Evolutionary conservation across 2,329 filamentous ascomycete species (phyloP), one percentile per base, ranked within the genome.

Genomic region (Teratosphaeria viscida): DNA sequence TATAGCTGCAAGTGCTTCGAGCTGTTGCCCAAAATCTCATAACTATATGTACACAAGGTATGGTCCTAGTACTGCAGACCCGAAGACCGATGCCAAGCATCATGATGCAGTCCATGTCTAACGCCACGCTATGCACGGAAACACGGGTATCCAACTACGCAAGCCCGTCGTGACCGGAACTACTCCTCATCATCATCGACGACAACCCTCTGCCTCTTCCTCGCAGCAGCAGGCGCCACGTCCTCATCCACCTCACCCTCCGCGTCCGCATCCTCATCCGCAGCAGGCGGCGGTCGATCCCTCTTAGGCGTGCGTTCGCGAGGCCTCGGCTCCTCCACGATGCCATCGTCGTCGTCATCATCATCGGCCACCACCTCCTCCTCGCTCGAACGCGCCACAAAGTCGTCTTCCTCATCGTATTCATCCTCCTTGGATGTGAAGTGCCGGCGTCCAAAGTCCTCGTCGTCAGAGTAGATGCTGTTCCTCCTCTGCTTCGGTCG

Each of bases 371-470:
- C 83, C 52, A 74, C 72, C 59, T 73, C 73, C 52, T 91, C 89
- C 60, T 90, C 87, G 64, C 90, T 88, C 67, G 86, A 90, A 3
- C 79, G 80, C 3, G 87, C 89, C 59, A 92, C 82, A 70, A 92
- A 92, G 60, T 87, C 89, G 68, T 92, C 89, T 37, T 87, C 87
- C 70, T 87, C 81, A 63, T 92, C 88, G 70, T 92, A 92, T 66
- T 90, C 87, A 64, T 92, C 87, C 61, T 86, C 81, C 57, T 83
- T 82, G 35, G 81, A 80, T 54, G 77, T 78, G 35, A 84, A 82
- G 43, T 82, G 80, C 16, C 84, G 83, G 39, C 85, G 78, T 61
- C 89, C 87, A 65, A 90, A 87, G 66, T 91, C 89, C 8, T 89
- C 89, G 67, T 92, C 88, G 62, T 90, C 88, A 65, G 89, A 88